Evolutionary conservation across 139 green algal species (phyloP), one percentile per base, ranked within the genome.

Genomic region (Volvox africanus): DNA sequence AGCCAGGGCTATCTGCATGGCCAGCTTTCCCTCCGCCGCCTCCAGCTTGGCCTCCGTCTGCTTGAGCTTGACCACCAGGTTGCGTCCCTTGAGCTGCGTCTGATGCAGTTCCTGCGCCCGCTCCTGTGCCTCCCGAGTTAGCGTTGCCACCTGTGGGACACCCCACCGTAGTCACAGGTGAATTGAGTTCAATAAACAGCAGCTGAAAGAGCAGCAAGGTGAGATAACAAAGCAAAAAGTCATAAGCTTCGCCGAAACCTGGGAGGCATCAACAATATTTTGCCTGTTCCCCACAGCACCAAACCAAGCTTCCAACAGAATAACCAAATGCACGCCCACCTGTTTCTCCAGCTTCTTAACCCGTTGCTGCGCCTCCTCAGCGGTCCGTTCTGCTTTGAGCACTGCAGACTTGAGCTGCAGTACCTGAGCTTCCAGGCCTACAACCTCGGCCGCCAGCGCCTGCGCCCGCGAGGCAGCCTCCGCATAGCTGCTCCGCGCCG

Each of bases 61-160:
- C 71, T 94, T 94, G 33, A 93, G 81, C 61, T 78, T 77, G 55
- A 92, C 89, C 37, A 90, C 78, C 80, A 94, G 81, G 65, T 88
- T 81, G 67, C 92, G 92, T 28, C 83, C 86, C 80, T 94, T 91
- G n/a, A 86, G 81, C 82, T 75, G 80, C 37, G 80, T 68, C 86
- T 88, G 82, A 24, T 76, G 76, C 73, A 92, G 30, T 50, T 92
- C 92, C 35, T 90, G 50, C n/a, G 78, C 61, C 9, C 33, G n/a
- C 22, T 44, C 61, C 12, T 37, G 55, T 0, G 75, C 55, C 61
- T 93, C 85, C 17, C 0, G 1, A 13, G 79, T 82, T 16, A 89
- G 61, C 26, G n/a, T 36, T 0, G 62, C 88, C 71, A 92, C 84
- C 83, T 91, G 73, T 2, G 32, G 24, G 44, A 17, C 21, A 73